These are phyloP conservation scores for Breynia disticha DNA, from an alignment of 441 rosid species.

Conservation along the genomic window DNA sequence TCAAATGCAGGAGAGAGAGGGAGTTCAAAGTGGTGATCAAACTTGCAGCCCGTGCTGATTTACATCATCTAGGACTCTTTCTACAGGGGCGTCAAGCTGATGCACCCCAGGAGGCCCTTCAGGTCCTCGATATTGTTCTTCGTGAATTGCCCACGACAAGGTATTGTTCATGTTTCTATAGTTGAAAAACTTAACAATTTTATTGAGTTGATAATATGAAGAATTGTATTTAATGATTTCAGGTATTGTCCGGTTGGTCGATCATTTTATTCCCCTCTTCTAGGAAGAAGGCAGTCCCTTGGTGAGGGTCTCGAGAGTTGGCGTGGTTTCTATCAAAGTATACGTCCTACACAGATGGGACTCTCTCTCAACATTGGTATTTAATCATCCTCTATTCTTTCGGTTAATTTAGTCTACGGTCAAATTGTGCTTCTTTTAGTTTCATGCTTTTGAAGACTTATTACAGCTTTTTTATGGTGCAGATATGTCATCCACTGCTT, in stretches of 20 bases:
- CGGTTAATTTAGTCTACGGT: neutral
- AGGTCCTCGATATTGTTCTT: slow-evolving; percentile 92
- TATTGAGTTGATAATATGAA: neutral
- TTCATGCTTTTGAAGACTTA: neutral
- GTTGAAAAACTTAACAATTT: neutral
- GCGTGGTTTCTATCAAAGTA: slow-evolving; percentile 97
- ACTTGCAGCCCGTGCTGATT: slow-evolving; percentile 87
- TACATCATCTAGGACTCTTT: slow-evolving; percentile 78
- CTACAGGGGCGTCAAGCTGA: slow-evolving; percentile 83
- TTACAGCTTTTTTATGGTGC: slow-evolving; percentile 7
- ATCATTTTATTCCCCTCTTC: slow-evolving; percentile 78
- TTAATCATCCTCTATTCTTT: neutral
- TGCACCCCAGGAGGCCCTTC: slow-evolving; percentile 96
- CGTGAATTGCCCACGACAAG: slow-evolving; percentile 83
- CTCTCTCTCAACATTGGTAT: slow-evolving; percentile 81
- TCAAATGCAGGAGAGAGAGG: slow-evolving; percentile 59
- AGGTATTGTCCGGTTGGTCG: slow-evolving; percentile 90
- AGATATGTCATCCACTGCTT: slow-evolving; percentile 97
- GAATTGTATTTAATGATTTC: slow-evolving; percentile 7
- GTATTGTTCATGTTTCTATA: slow-evolving; percentile 24
- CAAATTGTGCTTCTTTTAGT: too few species aligned
- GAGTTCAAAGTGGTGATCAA: slow-evolving; percentile 72
- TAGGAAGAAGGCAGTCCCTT: slow-evolving; percentile 71
- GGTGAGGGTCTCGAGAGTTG: slow-evolving; percentile 97
- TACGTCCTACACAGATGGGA: slow-evolving; percentile 97